These are phyloP conservation scores for Barbarea vulgaris DNA, from an alignment of 345 rosid species.

Conservation along the genomic window DNA sequence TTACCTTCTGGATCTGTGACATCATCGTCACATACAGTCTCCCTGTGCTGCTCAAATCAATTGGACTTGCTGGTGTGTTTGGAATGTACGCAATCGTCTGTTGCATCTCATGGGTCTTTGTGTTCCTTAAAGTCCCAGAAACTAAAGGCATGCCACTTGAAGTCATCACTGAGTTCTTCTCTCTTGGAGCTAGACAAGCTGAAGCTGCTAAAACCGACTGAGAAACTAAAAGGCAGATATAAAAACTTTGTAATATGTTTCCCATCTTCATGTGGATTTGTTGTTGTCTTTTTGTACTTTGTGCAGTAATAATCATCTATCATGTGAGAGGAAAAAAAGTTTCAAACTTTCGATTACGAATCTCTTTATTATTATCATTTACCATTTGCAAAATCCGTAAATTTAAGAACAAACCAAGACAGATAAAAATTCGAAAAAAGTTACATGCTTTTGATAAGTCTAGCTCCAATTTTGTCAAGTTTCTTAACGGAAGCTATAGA, in stretches of 20 bases:
- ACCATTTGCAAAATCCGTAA: not conserved
- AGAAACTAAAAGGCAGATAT: constrained; percentile 28
- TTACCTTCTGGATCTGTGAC: constrained; percentile 82
- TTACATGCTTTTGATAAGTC: constrained; percentile 51
- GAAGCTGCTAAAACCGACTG: constrained; percentile 55
- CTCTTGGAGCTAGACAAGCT: constrained; percentile 77
- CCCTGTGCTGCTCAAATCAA: constrained; percentile 74
- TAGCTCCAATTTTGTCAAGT: constrained; percentile 68
- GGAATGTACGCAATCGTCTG: constrained; percentile 78
- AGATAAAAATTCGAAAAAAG: not conserved
- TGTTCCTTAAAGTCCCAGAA: constrained; percentile 84
- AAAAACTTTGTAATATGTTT: constrained; percentile 29
- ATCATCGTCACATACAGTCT: constrained; percentile 81
- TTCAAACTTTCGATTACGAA: constrained; percentile 27
- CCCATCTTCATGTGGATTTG: constrained; percentile 35
- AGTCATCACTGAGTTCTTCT: constrained; percentile 88
- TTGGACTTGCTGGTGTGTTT: constrained; percentile 82
- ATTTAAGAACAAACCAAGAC: not conserved
- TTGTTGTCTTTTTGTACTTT: constrained; percentile 35
- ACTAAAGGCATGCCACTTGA: constrained; percentile 99
- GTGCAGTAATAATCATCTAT: constrained; percentile 40
- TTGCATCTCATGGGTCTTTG: constrained; percentile 66
- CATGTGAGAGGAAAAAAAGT: not conserved
- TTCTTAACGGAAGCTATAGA: constrained; percentile 56
- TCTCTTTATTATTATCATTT: constrained; percentile 10